phyloP scores from a whole-genome alignment of 306 rosid species.

The Lithocarpus polystachyus region DNA sequence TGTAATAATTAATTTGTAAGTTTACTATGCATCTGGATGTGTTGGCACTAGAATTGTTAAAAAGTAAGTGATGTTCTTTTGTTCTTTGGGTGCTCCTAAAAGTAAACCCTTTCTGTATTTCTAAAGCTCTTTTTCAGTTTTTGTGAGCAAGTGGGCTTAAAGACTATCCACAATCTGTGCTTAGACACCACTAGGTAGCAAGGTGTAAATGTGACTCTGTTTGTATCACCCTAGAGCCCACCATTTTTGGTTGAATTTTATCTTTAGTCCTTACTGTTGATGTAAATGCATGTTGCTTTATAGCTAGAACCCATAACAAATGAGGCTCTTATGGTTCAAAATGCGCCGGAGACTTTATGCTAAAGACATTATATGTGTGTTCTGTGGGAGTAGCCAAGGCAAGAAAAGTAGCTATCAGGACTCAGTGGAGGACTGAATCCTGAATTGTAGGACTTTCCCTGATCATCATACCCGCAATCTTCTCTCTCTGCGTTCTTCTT shows the following conservation, averaged over 20 bases:
- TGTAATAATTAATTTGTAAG: neutral
- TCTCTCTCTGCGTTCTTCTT: no score
- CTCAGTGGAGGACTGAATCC: no score
- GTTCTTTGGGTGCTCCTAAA: neutral
- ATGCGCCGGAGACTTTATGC: no score
- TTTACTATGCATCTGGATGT: neutral
- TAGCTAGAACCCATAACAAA: slow-evolving; percentile 21
- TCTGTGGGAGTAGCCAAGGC: no score
- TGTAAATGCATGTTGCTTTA: slow-evolving; percentile 8
- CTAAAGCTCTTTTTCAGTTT: neutral
- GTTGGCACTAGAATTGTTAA: neutral
- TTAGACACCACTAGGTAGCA: neutral
- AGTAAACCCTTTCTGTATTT: neutral
- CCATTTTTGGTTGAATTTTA: neutral
- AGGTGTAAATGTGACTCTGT: neutral
- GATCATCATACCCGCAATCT: no score
- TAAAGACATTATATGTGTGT: no score
- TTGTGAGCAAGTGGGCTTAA: neutral
- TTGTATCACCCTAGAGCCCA: neutral
- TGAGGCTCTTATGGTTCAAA: no score
- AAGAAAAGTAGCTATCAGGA: no score
- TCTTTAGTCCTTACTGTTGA: neutral
- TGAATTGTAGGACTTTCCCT: no score
- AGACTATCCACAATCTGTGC: neutral
- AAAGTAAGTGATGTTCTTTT: neutral